Conservation (phyloP, 805 yeast species). For the Nakazawaea sp. region DNA sequence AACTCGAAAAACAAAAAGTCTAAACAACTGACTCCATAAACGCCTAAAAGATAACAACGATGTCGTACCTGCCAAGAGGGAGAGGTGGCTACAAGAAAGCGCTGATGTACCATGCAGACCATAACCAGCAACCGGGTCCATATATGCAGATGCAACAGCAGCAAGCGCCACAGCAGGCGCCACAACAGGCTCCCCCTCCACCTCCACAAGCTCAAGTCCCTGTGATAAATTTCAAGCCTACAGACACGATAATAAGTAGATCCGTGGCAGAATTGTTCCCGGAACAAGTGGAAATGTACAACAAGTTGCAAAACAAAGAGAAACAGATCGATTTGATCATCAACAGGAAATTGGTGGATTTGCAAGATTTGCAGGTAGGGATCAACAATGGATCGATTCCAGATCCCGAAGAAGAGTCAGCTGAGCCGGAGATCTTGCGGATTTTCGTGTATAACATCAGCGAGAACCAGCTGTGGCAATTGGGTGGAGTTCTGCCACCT, state of each 20-base stretch:
- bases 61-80: slow-evolving; percentile 6
- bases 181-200: slow-evolving; percentile 1
- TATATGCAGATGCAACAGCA: not conserved
- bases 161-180: not conserved
- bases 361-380: slow-evolving; percentile 61
- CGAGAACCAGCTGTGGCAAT: slow-evolving; percentile 88
- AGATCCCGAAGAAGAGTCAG: slow-evolving; percentile 31
- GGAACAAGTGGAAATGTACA: slow-evolving; percentile 57
- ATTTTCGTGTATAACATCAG: slow-evolving; percentile 77
- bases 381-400: slow-evolving; percentile 33
- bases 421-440: slow-evolving; percentile 59
- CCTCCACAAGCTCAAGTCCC: slow-evolving; percentile 8
- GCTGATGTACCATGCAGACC: not conserved
- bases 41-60: too few species aligned
- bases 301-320: slow-evolving; percentile 75
- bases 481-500: slow-evolving; percentile 12
- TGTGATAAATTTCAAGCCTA: slow-evolving; percentile 23
- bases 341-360: slow-evolving; percentile 76
- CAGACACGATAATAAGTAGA: slow-evolving; percentile 25
- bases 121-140: not conserved
- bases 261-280: slow-evolving; percentile 24
- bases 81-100: slow-evolving; percentile 5
- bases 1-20: too few species aligned
- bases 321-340: slow-evolving; percentile 72
- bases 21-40: too few species aligned